Evolutionary conservation across 176 grass and related monocot genomes (phyloP), one percentile per base, ranked within the genome.

Genomic region (Hsuehochloa calcarea): DNA sequence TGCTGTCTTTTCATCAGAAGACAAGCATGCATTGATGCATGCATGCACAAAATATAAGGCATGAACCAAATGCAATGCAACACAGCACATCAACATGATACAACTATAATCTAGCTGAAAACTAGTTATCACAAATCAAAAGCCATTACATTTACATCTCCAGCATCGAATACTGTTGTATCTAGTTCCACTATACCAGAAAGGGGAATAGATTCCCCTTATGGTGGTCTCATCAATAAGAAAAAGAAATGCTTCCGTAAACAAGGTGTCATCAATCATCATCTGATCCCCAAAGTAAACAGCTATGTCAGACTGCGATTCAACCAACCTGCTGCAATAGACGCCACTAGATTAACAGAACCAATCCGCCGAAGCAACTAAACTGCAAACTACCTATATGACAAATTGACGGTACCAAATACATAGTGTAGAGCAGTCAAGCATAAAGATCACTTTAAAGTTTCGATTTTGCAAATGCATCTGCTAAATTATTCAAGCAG

Each of bases 401-500:
- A 29, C 45, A 62, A 16, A 56, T n/a, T 22, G 20, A 56, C 20
- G 20, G 19, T 19, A 22, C 54, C 54, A 56, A 9, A 50, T 50
- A 16, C 14, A 8, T 55, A 22, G 6, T 14, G 55, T 31, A 31
- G 29, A 60, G 31, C 25, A 45, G 65, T n/a, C 17, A 78, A 50
- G 79, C 37, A 59, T 19, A 38, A 49, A 49, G 3, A 72, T 55
- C 20, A 46, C 27, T 67, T 17, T 0, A 11, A 31, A 65, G 76
- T 20, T 72, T n/a, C 56, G 56, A 66, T 82, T 78, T 19, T 17
- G 74, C 66, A 37, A 39, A 10, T 72, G 39, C 67, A 26, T 51
- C 39, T 9, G 50, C 79, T 31, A 78, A 59, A 79, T 90, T 90
- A 90, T 90, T 90, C 74, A 83, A 61, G 29, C 68, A 77, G 38